A percentile compares a stretch with the other conserved stretches of the same genome.
Evolutionary conservation across 1,284 basidiomycete species (phyloP).

Genomic region (Coniferiporia weirii): DNA sequence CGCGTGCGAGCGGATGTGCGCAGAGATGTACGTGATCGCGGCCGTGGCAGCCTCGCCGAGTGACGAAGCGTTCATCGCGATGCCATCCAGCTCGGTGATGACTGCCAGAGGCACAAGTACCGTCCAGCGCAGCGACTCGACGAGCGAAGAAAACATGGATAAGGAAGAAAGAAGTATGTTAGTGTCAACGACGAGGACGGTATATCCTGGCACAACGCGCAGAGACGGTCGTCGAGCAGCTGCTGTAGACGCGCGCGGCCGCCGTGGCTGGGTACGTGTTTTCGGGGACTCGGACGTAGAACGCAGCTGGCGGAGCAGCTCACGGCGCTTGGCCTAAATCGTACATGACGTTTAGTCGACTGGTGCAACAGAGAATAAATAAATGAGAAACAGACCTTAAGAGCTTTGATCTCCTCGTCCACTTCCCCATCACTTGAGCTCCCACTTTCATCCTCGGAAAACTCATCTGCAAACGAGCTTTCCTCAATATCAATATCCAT

Average conservation of each 20-base stretch:
- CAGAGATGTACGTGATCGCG: slow-evolving; percentile 72
- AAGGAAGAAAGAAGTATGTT: slow-evolving; percentile 87
- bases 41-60: slow-evolving; percentile 69
- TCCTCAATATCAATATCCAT: slow-evolving; percentile 33
- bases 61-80: slow-evolving; percentile 59
- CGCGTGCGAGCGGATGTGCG: slow-evolving; percentile 71
- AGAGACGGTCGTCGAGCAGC: slow-evolving; percentile 35
- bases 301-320: slow-evolving; percentile 9
- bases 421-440: slow-evolving; percentile 63
- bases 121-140: slow-evolving; percentile 83
- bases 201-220: slow-evolving; percentile 80
- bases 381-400: slow-evolving; percentile 51
- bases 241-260: slow-evolving; percentile 28
- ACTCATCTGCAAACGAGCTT: slow-evolving; percentile 51
- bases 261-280: slow-evolving; percentile 28
- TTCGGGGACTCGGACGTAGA: slow-evolving; percentile 23
- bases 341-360: slow-evolving; percentile 15
- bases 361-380: slow-evolving; percentile 10
- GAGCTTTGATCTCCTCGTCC: slow-evolving; percentile 64
- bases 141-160: slow-evolving; percentile 62
- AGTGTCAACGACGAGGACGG: slow-evolving; percentile 88
- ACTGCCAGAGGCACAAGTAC: slow-evolving; percentile 90
- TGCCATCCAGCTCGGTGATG: slow-evolving; percentile 93
- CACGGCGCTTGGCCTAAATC: slow-evolving; percentile 54
- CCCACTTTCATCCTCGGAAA: slow-evolving; percentile 32